Evolutionary conservation across 805 yeast species (phyloP).

Genomic region (Cyberlindnera lachancei): DNA sequence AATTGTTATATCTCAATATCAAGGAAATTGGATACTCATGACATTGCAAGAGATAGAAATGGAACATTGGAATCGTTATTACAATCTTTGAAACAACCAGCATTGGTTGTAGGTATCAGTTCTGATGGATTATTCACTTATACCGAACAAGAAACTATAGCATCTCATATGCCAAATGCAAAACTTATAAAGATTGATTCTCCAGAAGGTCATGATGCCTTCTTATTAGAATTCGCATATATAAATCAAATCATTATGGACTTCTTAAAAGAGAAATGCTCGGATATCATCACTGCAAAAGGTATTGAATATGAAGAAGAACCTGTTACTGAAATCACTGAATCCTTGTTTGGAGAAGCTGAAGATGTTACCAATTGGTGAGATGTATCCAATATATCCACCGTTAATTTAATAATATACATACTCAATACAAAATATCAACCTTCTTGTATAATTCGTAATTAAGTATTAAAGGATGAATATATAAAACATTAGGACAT

Average conservation of each 20-base stretch:
- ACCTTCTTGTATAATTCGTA: too few species aligned
- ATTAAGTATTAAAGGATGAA: too few species aligned
- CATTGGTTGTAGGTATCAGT: constrained; percentile 78
- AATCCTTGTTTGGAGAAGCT: constrained; percentile 87
- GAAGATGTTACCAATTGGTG: constrained; percentile 92
- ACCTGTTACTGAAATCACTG: constrained; percentile 37
- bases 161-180: constrained; percentile 65
- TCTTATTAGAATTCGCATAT: constrained; percentile 77
- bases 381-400: too few species aligned
- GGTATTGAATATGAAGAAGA: constrained; percentile 37
- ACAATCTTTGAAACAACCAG: constrained; percentile 57
- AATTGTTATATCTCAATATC: constrained; percentile 94
- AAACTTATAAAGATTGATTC: constrained; percentile 67
- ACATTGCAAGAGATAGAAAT: constrained; percentile 69
- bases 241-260: constrained; percentile 65
- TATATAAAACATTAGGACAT: too few species aligned
- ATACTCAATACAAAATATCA: too few species aligned
- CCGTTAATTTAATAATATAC: too few species aligned
- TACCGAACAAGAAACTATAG: constrained; percentile 83
- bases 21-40: constrained; percentile 92
- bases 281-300: constrained; percentile 47
- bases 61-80: constrained; percentile 43
- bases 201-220: constrained; percentile 98
- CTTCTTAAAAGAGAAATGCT: constrained; percentile 52
- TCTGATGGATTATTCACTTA: constrained; percentile 92